phyloP scores from a whole-genome alignment of 2,329 filamentous ascomycete species.

The Aspergillus neoniger region DNA sequence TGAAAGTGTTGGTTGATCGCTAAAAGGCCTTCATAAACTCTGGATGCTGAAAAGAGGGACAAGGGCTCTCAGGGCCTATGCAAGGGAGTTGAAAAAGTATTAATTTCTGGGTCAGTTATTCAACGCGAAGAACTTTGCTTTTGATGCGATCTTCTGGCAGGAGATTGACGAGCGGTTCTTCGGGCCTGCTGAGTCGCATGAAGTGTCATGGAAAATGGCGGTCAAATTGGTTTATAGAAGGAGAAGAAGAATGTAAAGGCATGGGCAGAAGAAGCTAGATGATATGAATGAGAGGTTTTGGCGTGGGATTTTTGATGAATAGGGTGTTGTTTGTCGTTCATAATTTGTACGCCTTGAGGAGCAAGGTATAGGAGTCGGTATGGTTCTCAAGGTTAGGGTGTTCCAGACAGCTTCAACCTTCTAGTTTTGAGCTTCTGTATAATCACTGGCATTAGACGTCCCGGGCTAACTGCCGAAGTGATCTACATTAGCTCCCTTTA shows the following conservation, averaged over 20 bases:
- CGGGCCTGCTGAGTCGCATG: not conserved
- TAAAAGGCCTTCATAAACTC: constrained; percentile 19
- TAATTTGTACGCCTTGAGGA: too few relatives aligned
- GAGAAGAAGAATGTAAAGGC: constrained; percentile 9
- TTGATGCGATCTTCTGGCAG: constrained; percentile 14
- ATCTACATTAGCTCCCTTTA: too few relatives aligned
- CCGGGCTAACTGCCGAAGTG: too few relatives aligned
- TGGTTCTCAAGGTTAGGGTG: too few relatives aligned
- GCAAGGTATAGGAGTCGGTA: too few relatives aligned
- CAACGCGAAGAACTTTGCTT: constrained; percentile 11
- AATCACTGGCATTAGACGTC: too few relatives aligned
- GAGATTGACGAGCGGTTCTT: constrained; percentile 17
- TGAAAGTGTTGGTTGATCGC: constrained; percentile 12
- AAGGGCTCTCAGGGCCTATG: constrained; percentile 23
- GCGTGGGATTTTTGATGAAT: not conserved
- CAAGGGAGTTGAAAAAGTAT: constrained; percentile 14
- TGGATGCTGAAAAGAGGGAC: constrained; percentile 6
- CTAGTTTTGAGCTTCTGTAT: too few relatives aligned
- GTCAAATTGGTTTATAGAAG: not conserved
- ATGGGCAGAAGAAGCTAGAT: not conserved
- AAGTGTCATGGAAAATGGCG: not conserved
- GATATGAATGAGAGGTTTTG: not conserved
- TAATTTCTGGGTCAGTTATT: constrained; percentile 16
- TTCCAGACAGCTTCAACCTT: too few relatives aligned
- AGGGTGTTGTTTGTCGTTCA: too few relatives aligned